A percentile compares a stretch with the other conserved stretches of the same genome.
Conservation (phyloP, 1,284 basidiomycete species). For the Boletus smithii region DNA sequence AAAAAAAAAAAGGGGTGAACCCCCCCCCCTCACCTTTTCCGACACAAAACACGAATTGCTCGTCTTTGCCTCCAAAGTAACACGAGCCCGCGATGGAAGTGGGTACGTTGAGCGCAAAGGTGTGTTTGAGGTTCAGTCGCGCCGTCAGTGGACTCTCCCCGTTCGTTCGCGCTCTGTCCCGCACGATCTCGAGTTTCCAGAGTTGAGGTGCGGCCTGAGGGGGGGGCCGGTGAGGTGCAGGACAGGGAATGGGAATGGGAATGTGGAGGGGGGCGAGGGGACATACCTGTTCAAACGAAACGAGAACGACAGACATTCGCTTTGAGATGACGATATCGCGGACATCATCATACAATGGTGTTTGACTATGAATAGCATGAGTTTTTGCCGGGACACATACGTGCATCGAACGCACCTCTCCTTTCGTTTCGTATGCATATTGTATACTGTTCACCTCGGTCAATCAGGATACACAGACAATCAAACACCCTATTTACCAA, state of each 20-base stretch:
- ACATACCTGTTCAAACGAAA: constrained; percentile 55
- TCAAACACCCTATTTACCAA: constrained; percentile 46
- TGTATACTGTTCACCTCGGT: constrained; percentile 52
- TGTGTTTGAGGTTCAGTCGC: constrained; percentile 57
- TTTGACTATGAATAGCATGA: constrained; percentile 46
- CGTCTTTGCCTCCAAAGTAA: constrained; percentile 73
- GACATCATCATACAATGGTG: constrained; percentile 73
- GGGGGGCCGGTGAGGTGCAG: neutral
- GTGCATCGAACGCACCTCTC: constrained; percentile 53
- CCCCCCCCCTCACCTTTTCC: constrained; percentile 54
- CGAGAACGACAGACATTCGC: constrained; percentile 55
- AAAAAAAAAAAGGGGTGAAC: no score
- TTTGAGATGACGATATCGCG: constrained; percentile 67
- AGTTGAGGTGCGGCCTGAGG: constrained; percentile 69
- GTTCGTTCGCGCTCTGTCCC: constrained; percentile 38
- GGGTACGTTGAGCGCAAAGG: constrained; percentile 63
- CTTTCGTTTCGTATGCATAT: constrained; percentile 58
- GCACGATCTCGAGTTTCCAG: constrained; percentile 69
- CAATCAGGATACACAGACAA: neutral
- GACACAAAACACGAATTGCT: constrained; percentile 71
- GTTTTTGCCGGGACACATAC: no score
- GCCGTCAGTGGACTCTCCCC: constrained; percentile 35
- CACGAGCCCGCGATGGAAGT: constrained; percentile 76
- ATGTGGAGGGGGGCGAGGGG: neutral
- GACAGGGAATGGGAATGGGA: no score